Evolutionary conservation across 2,329 filamentous ascomycete species (phyloP), one percentile per base, ranked within the genome.

Genomic region (Phaeosphaeriaceae sp.): DNA sequence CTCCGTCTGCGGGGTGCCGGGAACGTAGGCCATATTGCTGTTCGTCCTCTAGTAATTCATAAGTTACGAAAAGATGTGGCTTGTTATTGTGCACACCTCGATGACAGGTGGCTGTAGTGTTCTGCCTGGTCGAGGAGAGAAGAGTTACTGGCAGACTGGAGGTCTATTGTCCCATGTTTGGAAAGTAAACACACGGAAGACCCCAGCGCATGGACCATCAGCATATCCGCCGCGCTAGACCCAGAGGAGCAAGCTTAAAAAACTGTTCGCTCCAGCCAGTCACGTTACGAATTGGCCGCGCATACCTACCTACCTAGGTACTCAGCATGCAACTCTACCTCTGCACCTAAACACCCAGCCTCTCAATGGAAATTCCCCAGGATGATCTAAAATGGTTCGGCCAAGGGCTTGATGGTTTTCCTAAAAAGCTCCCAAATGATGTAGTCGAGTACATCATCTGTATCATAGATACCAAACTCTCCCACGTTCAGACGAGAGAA

Each of bases 1-100:
- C 67, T 92, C 89, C 54, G 91, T 96, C 71, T 88, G 87, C 66
- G 93, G 93, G 63, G 92, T 95, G 76, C 94, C 89, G 75, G 96
- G 83, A 67, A 81, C 76, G 57, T 74, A 71, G 44, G 76, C 76
- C 77, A 80, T 79, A 44, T 34, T 57, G 55, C 16, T 3, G 11
- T 15, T 58, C 67, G 32, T 43, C 46, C 42, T 54, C 35, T 62
- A 48, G 33, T 59, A 63, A 41, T 47, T 54, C 67, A 71, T 71
- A 57, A 64, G 65, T 52, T 61, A 66, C 51, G 64, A 60, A 48
- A 64, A 62, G 61, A 48, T 40, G 33, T 46, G 29, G 45, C 47
- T 40, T 36, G 23, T 49, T 33, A 47, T 46, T 43, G 52, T 37
- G 56, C 54, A 50, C 54, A 53, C 52, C 50, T 61, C 42, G 30